Evolutionary conservation across 345 rosid genomes (phyloP), one percentile per base, ranked within the genome.

Genomic region (Gossypium anomalum): DNA sequence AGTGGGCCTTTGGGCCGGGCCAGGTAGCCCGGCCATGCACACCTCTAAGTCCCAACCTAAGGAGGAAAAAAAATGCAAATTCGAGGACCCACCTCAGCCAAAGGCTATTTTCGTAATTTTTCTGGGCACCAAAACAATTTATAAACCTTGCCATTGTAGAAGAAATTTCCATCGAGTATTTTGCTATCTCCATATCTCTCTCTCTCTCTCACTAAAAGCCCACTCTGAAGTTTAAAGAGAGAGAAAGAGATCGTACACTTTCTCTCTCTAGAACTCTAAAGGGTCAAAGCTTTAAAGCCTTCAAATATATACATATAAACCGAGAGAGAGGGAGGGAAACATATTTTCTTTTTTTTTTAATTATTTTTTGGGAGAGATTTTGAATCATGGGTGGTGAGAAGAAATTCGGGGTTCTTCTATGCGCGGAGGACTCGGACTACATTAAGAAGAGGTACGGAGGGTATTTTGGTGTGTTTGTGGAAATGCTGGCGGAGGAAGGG

Each of bases 381-480:
- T 10, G 19, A 27, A 51, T 17, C 20, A 70, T 70, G 73, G 60
- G 73, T 29, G 47, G 23, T 51, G 84, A 64, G 53, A 82, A 83
- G 82, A 79, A 80, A 74, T 90, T 81, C 65, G 93, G 82, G 3
- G 85, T 91, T 22, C 87, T 91, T 20, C 68, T 86, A 47, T 89
- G 93, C 41, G 93, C 91, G 10, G 86, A 89, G 72, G 96, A 90
- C 61, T 80, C 96, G 2, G 96, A 90, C 7, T 87, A 83, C 68
- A 83, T 89, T 81, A 86, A 78, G 78, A 82, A 73, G 77, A 79
- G 47, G 34, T 82, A 86, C 74, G 91, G 85, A 52, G 96, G 93
- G 38, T 87, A 87, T 27, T 83, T 78, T 70, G 93, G 86, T 44
- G 82, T 90, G 13, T 89, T 85, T 56, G 80, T 71, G 78, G 76